A percentile compares a stretch with the other conserved stretches of the same genome.
Evolutionary conservation across 2,329 filamentous ascomycete species (phyloP).

Genomic region (Aspergillus amoenus): DNA sequence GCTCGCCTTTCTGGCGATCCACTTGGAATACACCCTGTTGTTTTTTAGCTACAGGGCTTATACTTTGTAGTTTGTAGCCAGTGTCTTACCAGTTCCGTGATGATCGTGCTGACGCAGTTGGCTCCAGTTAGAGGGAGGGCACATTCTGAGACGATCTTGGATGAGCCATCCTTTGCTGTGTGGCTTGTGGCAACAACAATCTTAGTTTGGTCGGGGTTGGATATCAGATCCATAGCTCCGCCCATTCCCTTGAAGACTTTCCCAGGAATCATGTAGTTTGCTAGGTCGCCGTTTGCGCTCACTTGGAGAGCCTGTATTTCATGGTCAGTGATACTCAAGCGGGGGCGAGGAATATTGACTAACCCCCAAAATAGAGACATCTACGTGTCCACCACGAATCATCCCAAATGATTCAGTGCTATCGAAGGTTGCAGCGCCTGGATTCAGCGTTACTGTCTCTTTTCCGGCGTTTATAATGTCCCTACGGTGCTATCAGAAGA

Average conservation of each 20-base stretch:
- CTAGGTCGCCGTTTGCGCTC: constrained; percentile 73
- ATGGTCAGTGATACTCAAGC: not conserved
- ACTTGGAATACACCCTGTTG: constrained; percentile 71
- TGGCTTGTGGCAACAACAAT: constrained; percentile 72
- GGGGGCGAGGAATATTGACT: constrained; percentile 15
- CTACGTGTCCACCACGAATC: constrained; percentile 81
- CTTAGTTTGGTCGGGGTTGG: constrained; percentile 69
- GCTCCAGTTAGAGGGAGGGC: constrained; percentile 65
- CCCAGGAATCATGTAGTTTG: constrained; percentile 88
- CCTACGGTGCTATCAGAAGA: constrained; percentile 23
- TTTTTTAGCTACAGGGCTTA: not conserved
- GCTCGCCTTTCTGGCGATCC: constrained; percentile 55
- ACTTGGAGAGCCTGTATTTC: constrained; percentile 66
- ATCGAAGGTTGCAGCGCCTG: constrained; percentile 75
- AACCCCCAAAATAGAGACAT: constrained; percentile 76
- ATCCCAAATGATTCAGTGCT: constrained; percentile 80
- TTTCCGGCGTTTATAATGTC: constrained; percentile 87
- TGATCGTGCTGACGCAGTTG: constrained; percentile 68
- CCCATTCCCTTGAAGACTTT: constrained; percentile 88
- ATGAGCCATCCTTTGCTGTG: constrained; percentile 65
- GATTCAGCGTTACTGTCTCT: constrained; percentile 77
- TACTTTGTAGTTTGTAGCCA: not conserved
- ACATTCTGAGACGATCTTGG: constrained; percentile 67
- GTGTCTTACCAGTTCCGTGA: constrained; percentile 66
- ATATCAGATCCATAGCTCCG: constrained; percentile 71